phyloP scores from a whole-genome alignment of 192 early-diverging fungal species.

The Anaeromyces robustus region DNA sequence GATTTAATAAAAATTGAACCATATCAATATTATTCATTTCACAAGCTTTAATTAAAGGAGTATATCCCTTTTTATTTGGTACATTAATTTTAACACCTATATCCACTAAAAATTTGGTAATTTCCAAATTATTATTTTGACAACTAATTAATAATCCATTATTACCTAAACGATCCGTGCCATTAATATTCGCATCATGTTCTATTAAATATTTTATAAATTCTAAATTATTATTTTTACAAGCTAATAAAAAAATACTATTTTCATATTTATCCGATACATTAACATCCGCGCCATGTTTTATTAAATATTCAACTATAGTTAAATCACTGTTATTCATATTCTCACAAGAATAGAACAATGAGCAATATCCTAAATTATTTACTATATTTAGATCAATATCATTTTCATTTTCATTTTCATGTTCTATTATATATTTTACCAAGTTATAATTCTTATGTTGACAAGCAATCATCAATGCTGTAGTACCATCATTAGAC shows the following conservation, averaged over 20 bases:
- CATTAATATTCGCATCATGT: not conserved
- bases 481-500: not conserved
- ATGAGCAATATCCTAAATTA: not conserved
- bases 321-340: not conserved
- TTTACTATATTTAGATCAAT: not conserved
- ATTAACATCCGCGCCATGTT: not conserved
- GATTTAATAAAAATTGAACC: not conserved
- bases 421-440: not conserved
- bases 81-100: not conserved
- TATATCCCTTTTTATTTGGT: not conserved
- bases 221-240: not conserved
- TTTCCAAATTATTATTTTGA: not conserved
- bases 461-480: not conserved
- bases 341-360: not conserved
- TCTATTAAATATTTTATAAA: not conserved
- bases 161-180: not conserved
- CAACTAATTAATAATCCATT: not conserved
- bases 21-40: not conserved
- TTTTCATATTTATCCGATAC: not conserved
- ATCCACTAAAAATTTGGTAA: not conserved
- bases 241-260: not conserved
- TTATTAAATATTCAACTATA: not conserved
- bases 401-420: no score
- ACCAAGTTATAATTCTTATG: not conserved
- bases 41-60: not conserved